These are phyloP conservation scores for Cyberlindnera suaveolens DNA, from an alignment of 805 yeast genomes.

Conservation along the genomic window DNA sequence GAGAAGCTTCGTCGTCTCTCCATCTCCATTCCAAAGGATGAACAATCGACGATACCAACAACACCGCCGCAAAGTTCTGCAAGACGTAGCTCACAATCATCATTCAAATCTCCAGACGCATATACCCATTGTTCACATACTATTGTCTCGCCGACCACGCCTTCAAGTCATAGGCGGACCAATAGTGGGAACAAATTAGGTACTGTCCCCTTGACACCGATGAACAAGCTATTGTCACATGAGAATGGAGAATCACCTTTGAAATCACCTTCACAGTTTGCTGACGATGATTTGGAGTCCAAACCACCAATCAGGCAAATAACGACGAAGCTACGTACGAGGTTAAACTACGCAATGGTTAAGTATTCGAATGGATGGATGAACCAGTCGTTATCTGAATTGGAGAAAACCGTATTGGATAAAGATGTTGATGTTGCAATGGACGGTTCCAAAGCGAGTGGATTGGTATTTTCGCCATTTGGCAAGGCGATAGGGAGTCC, in stretches of 20 bases:
- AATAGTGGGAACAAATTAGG: conserved; percentile 8
- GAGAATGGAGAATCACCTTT: conserved; percentile 15
- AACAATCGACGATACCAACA: conserved; percentile 7
- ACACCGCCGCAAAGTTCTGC: conserved; percentile 17
- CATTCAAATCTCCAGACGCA: conserved; percentile 17
- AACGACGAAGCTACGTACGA: conserved; percentile 32
- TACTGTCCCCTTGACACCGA: conserved; percentile 23
- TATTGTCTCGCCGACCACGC: conserved; percentile 19
- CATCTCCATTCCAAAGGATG: neutral
- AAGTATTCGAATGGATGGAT: conserved; percentile 30
- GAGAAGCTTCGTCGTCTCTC: conserved; percentile 4
- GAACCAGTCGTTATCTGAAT: conserved; percentile 23
- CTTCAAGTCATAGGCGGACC: conserved; percentile 8
- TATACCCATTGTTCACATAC: conserved; percentile 9
- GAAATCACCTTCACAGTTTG: conserved; percentile 20
- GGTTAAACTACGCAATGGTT: conserved; percentile 35
- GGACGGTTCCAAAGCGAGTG: neutral
- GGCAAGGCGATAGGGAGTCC: conserved; percentile 4
- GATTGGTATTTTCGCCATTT: conserved; percentile 3
- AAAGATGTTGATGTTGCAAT: conserved; percentile 5
- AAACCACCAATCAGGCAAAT: conserved; percentile 34
- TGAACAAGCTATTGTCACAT: neutral
- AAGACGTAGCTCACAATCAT: neutral
- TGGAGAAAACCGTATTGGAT: conserved; percentile 17
- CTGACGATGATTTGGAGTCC: conserved; percentile 17